A percentile compares a stretch with the other conserved stretches of the same genome.
Evolutionary conservation across 1,284 basidiomycete genomes (phyloP).

Genomic region (Tausonia pullulans): DNA sequence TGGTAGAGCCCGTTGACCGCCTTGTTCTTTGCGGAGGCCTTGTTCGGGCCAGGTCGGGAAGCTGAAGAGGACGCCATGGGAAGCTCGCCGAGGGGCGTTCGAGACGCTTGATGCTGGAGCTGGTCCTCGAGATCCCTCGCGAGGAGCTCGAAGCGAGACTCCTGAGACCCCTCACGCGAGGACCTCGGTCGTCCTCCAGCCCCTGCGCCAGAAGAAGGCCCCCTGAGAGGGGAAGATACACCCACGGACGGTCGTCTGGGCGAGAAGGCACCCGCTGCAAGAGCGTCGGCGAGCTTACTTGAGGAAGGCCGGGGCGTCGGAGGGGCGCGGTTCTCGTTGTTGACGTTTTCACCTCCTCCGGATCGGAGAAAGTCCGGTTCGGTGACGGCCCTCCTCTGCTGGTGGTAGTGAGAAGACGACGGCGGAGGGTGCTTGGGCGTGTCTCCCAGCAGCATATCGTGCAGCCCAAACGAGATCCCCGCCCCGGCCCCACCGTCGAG

Average conservation of each 20-base stretch:
- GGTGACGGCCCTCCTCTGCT: background rate
- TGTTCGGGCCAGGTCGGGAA: too few species aligned
- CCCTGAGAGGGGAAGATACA: background rate
- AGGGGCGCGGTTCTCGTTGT: background rate
- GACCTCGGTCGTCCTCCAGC: background rate
- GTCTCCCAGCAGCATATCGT: constrained; percentile 15
- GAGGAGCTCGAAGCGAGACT: constrained; percentile 16
- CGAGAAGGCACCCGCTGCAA: constrained; percentile 40
- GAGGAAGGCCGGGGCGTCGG: constrained; percentile 20
- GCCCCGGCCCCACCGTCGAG: constrained; percentile 20
- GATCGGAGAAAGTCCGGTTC: background rate
- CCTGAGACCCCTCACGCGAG: background rate
- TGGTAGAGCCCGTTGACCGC: too few species aligned
- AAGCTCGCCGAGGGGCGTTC: background rate
- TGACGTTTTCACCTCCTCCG: background rate
- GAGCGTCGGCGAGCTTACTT: constrained; percentile 49
- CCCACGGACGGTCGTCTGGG: constrained; percentile 43
- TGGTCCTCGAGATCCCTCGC: constrained; percentile 14
- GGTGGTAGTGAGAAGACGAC: constrained; percentile 1
- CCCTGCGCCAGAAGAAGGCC: background rate
- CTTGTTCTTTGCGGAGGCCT: background rate
- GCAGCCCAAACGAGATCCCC: constrained; percentile 18
- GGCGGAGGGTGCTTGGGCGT: background rate
- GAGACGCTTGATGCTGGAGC: background rate
- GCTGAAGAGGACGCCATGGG: background rate